phyloP scores from a whole-genome alignment of 2,329 filamentous ascomycete species.

The Juglanconis oblonga region DNA sequence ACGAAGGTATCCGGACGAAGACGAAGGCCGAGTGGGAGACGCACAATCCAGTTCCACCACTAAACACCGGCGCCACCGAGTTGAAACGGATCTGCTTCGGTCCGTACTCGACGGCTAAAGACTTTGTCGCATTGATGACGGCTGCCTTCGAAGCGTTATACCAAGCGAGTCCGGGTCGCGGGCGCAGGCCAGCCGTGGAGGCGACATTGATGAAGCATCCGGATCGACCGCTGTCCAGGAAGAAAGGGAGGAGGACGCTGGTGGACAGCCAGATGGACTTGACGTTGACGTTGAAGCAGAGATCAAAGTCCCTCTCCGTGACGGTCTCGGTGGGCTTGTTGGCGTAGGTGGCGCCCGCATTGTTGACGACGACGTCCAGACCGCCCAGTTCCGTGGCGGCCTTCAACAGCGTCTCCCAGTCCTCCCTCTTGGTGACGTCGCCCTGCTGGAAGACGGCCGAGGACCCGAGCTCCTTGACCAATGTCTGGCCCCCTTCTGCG shows the following conservation, averaged over 20 bases:
- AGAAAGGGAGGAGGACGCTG: constrained; percentile 57
- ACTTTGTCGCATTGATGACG: constrained; percentile 56
- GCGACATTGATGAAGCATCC: constrained; percentile 65
- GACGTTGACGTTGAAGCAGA: constrained; percentile 66
- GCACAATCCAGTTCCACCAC: constrained; percentile 57
- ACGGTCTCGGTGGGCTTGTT: constrained; percentile 64
- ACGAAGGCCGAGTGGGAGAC: constrained; percentile 10
- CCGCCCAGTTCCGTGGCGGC: constrained; percentile 43
- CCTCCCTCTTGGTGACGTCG: constrained; percentile 49
- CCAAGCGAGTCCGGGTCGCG: constrained; percentile 63
- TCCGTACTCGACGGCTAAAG: constrained; percentile 69
- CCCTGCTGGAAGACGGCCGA: constrained; percentile 35
- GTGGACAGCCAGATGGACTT: constrained; percentile 63
- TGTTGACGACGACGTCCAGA: constrained; percentile 60
- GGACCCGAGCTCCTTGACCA: constrained; percentile 41
- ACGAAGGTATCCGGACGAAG: neutral
- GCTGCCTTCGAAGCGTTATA: constrained; percentile 70
- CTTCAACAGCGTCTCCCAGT: constrained; percentile 51
- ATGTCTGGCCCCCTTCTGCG: constrained; percentile 39
- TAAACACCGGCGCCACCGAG: constrained; percentile 66
- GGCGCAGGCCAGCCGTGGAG: constrained; percentile 59
- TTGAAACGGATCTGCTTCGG: constrained; percentile 72
- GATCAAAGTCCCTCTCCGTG: constrained; percentile 64
- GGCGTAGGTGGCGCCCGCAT: constrained; percentile 55
- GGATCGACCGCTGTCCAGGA: constrained; percentile 53